Base-by-base conservation (phyloP, 306 rosid genomes). In the Quercus robur region DNA sequence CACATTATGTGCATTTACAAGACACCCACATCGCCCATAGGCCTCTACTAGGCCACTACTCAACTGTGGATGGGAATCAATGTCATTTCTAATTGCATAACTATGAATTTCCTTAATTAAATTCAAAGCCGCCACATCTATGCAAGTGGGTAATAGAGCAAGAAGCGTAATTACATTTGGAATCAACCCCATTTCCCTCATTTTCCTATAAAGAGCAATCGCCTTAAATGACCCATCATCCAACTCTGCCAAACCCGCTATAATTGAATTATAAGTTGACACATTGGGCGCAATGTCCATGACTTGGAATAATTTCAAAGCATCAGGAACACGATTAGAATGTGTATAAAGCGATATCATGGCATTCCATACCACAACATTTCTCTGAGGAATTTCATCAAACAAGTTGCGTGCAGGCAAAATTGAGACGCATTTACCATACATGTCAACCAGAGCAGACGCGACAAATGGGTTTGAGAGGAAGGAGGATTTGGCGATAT, bases 21-120 rank as follows among this genome's bases (percentile, higher is more conserved):
- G 86, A 75, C 89, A 89, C 13, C 97, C 97, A 2, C 91, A 91
- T 66, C 91, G 83, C 2, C 97, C 94, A n/a, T 91, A 93, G 1
- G 93, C 94, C 77, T 93, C 97, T 3, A 89, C 90, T 2, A 93
- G 77, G 30, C 88, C 89, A 71, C 94, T 89, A 64, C 97, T 71
- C 76, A 93, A 56, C 18, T 91, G 97, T 15, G 81, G 85, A 77
- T 86, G 93, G 0, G 68, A 28, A 28, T 82, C 80, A 15, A 89
- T 84, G 61, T 56, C 84, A 72, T 78, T 87, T 82, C 97, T 85
- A 9, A 87, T 74, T 5, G 89, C 89, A 76, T 83, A 91, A 3
- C 93, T 86, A 75, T 93, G 97, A 70, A 93, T 87, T 82, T 93
- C 97, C 70, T 88, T 89, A 46, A 93, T 75, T 83, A 91, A 83